These are phyloP conservation scores for Aspergillus texensis DNA, from an alignment of 2,329 filamentous ascomycete genomes.

Conservation along the genomic window DNA sequence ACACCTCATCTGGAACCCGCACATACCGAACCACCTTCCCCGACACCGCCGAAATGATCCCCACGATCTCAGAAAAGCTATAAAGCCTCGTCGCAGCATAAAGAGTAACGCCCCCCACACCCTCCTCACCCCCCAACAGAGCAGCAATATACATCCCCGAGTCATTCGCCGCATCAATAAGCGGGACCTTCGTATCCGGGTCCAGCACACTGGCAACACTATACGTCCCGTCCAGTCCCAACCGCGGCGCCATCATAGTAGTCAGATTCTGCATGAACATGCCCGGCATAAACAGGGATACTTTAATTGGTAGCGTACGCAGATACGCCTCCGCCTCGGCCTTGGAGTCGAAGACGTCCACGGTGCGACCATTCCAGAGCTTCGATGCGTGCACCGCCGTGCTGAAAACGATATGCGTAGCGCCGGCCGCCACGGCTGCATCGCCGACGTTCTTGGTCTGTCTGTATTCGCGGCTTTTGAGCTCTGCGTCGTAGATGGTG, in stretches of 20 bases:
- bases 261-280: conserved; percentile 58
- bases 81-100: conserved; percentile 38
- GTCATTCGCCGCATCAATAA: conserved; percentile 41
- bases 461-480: conserved; percentile 27
- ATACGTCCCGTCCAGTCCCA: conserved; percentile 31
- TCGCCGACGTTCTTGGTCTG: conserved; percentile 34
- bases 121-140: conserved; percentile 40
- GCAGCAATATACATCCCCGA: conserved; percentile 39
- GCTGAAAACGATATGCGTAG: conserved; percentile 35
- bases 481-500: conserved; percentile 24
- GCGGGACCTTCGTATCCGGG: conserved; percentile 31
- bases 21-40: conserved; percentile 42
- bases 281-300: conserved; percentile 57
- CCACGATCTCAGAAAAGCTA: conserved; percentile 33
- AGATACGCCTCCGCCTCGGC: conserved; percentile 60
- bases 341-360: conserved; percentile 59
- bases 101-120: conserved; percentile 39
- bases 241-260: conserved; percentile 23
- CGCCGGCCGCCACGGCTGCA: conserved; percentile 29
- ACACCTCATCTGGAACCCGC: conserved; percentile 29
- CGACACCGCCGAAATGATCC: conserved; percentile 36
- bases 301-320: conserved; percentile 50
- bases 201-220: conserved; percentile 22
- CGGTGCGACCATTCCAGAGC: conserved; percentile 31
- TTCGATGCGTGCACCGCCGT: conserved; percentile 26